Conservation (phyloP, 805 yeast genomes). For the Ogataea pilisensis region DNA sequence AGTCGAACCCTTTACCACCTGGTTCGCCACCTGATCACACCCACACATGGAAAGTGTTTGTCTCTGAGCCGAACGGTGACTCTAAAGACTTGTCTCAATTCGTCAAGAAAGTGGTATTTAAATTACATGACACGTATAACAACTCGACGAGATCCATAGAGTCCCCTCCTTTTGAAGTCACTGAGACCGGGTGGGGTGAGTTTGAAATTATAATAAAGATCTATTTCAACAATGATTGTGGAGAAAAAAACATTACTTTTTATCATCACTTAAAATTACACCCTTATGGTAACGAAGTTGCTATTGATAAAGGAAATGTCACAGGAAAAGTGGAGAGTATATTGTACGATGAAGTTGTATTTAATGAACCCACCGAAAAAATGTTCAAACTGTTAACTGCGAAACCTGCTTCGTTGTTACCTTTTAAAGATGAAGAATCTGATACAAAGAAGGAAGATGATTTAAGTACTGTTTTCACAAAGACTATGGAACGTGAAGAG, state of each 20-base stretch:
- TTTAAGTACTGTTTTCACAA: conserved; percentile 24
- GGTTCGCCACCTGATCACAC: conserved; percentile 86
- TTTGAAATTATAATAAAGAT: conserved; percentile 88
- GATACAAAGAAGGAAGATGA: conserved; percentile 15
- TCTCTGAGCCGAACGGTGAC: conserved; percentile 48
- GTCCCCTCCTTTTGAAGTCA: conserved; percentile 87
- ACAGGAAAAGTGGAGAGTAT: conserved; percentile 50
- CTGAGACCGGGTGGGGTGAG: conserved; percentile 99
- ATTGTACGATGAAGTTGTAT: conserved; percentile 85
- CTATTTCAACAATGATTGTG: conserved; percentile 80
- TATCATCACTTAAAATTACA: conserved; percentile 90
- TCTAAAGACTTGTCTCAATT: conserved; percentile 77
- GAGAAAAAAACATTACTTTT: conserved; percentile 79
- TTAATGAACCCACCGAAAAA: conserved; percentile 91
- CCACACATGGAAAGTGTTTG: conserved; percentile 92
- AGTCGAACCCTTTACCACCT: conserved; percentile 43
- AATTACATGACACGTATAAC: conserved; percentile 90
- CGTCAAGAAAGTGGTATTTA: conserved; percentile 88
- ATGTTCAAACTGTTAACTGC: conserved; percentile 74
- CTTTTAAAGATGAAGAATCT: conserved; percentile 20
- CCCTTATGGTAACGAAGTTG: conserved; percentile 53
- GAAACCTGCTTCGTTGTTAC: conserved; percentile 55
- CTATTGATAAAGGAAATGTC: conserved; percentile 13
- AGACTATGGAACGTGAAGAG: conserved; percentile 62
- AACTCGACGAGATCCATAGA: conserved; percentile 85